Percentiles rank a stretch among this genome's conserved stretches.
These are phyloP conservation scores for Fragosphaeria purpurea DNA, from an alignment of 2,329 filamentous ascomycete species.

Conservation along the genomic window DNA sequence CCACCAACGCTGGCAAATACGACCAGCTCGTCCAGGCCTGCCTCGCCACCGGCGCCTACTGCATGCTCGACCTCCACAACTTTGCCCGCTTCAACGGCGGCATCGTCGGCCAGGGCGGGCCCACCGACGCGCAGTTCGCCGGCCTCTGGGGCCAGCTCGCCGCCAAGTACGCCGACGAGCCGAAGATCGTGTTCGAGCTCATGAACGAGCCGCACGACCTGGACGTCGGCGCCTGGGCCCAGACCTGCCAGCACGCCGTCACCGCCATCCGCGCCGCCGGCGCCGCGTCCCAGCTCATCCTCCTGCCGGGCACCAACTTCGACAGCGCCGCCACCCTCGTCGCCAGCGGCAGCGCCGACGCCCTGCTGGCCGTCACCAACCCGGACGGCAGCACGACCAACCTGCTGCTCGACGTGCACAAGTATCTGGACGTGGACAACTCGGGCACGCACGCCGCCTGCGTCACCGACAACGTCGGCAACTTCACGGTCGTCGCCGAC, in stretches of 20 bases:
- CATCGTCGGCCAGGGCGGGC: slow-evolving; percentile 57
- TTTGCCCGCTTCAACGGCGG: slow-evolving; percentile 50
- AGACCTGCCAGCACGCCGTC: slow-evolving; percentile 51
- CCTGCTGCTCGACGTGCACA: slow-evolving; percentile 50
- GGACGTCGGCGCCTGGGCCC: slow-evolving; percentile 47
- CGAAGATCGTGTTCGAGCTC: slow-evolving; percentile 50
- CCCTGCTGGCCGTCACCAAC: slow-evolving; percentile 44
- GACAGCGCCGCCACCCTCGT: slow-evolving; percentile 25
- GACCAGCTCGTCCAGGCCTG: slow-evolving; percentile 40
- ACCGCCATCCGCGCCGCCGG: slow-evolving; percentile 55
- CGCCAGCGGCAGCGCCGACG: slow-evolving; percentile 38
- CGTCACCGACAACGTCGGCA: slow-evolving; percentile 34
- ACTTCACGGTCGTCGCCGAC: slow-evolving; percentile 23
- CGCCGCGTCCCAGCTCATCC: slow-evolving; percentile 51
- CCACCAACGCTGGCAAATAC: slow-evolving; percentile 33
- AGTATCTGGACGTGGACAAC: slow-evolving; percentile 50
- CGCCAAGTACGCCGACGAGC: slow-evolving; percentile 42
- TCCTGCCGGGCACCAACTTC: slow-evolving; percentile 47
- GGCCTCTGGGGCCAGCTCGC: slow-evolving; percentile 50
- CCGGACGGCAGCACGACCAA: slow-evolving; percentile 46
- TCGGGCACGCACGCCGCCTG: slow-evolving; percentile 43
- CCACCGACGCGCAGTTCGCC: slow-evolving; percentile 51
- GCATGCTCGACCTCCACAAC: slow-evolving; percentile 44
- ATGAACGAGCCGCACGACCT: slow-evolving; percentile 63
- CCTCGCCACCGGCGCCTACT: slow-evolving; percentile 35